Percentiles rank a stretch among this genome's conserved stretches.
These are phyloP conservation scores for Theileria equi DNA, from an alignment of 169 alveolate genomes.

Conservation along the genomic window DNA sequence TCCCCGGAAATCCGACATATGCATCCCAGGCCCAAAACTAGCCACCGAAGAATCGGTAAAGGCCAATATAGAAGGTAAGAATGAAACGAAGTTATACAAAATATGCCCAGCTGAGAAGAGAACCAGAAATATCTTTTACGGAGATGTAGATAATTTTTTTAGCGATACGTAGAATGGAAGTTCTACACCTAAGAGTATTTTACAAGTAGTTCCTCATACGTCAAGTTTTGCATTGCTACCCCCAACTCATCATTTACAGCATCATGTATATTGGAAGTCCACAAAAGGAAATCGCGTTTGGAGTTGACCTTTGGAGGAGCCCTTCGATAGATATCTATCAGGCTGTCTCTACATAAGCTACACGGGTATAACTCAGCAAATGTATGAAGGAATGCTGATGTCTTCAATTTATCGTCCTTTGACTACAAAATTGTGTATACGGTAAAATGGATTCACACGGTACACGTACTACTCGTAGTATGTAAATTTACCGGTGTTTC, in stretches of 20 bases:
- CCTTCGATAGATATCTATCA: constrained; percentile 56
- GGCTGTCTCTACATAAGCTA: constrained; percentile 73
- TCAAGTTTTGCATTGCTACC: constrained; percentile 5
- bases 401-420: constrained; percentile 48
- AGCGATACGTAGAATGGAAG: background rate
- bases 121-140: too few species aligned
- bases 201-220: constrained; percentile 41
- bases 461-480: background rate
- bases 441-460: background rate
- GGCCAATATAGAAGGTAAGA: too few species aligned
- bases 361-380: constrained; percentile 81
- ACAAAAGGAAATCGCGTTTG: constrained; percentile 52
- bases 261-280: constrained; percentile 78
- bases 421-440: constrained; percentile 7
- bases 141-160: too few species aligned
- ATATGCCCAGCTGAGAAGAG: too few species aligned
- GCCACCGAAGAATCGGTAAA: too few species aligned
- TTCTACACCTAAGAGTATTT: constrained; percentile 5
- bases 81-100: too few species aligned
- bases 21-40: too few species aligned
- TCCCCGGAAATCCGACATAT: too few species aligned
- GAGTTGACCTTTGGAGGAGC: constrained; percentile 65
- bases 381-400: constrained; percentile 65
- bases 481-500: constrained; percentile 64
- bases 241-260: constrained; percentile 73